Evolutionary conservation across 805 yeast genomes (phyloP).

Genomic region (Candida succiphila): DNA sequence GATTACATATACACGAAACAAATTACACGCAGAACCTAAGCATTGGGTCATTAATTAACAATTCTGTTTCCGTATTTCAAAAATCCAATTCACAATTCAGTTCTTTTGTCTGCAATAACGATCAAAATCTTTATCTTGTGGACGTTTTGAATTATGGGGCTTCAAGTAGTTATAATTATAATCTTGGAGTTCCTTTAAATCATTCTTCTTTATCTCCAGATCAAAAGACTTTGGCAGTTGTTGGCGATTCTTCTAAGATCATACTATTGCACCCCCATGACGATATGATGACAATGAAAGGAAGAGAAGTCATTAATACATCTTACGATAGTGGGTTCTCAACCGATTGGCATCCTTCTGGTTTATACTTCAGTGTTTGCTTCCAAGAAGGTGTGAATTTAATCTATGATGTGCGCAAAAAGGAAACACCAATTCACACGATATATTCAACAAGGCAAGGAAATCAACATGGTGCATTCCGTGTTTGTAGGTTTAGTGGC

Average conservation of each 20-base stretch:
- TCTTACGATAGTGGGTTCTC: slow-evolving; percentile 77
- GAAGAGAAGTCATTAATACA: slow-evolving; percentile 31
- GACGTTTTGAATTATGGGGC: slow-evolving; percentile 41
- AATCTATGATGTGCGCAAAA: slow-evolving; percentile 66
- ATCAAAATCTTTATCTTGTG: slow-evolving; percentile 56
- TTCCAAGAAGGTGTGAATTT: slow-evolving; percentile 81
- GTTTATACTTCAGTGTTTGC: slow-evolving; percentile 62
- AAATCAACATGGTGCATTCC: slow-evolving; percentile 29
- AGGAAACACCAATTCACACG: slow-evolving; percentile 39
- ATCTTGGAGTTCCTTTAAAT: slow-evolving; percentile 61
- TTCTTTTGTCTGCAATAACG: slow-evolving; percentile 78
- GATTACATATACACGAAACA: slow-evolving; percentile 42
- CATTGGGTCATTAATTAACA: slow-evolving; percentile 77
- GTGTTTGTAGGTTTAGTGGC: slow-evolving; percentile 41
- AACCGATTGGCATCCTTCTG: slow-evolving; percentile 68
- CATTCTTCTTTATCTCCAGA: slow-evolving; percentile 65
- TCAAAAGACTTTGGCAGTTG: slow-evolving; percentile 44
- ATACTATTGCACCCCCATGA: slow-evolving; percentile 41
- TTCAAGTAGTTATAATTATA: slow-evolving; percentile 30
- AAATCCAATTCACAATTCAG: slow-evolving; percentile 33
- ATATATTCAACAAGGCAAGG: slow-evolving; percentile 52
- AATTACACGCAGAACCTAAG: slow-evolving; percentile 39
- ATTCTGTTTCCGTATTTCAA: slow-evolving; percentile 54
- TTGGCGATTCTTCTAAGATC: slow-evolving; percentile 71
- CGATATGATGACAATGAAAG: slow-evolving; percentile 16